phyloP scores from a whole-genome alignment of 306 rosid species.

The Lathyrus aphaca region DNA sequence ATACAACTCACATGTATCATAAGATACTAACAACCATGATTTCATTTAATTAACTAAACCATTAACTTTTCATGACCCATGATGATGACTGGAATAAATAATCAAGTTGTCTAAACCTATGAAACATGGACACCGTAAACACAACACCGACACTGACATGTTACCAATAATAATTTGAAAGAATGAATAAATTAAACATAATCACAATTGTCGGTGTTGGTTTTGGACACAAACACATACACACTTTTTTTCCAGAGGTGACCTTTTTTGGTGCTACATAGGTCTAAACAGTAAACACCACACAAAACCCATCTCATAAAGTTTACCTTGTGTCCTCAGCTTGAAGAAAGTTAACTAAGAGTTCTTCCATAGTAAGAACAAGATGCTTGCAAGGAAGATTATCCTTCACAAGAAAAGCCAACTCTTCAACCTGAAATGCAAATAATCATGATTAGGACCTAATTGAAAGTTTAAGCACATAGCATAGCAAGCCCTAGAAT shows the following conservation, averaged over 20 bases:
- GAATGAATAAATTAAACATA: no score
- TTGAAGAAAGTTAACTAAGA: slow-evolving; percentile 78
- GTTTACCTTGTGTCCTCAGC: slow-evolving; percentile 72
- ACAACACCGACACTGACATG: no score
- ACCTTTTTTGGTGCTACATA: no score
- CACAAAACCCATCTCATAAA: slow-evolving; percentile 35
- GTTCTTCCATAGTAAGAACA: slow-evolving; percentile 90
- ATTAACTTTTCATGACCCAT: background rate
- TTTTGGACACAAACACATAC: no score
- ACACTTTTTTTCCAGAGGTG: no score
- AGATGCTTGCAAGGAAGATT: slow-evolving; percentile 96
- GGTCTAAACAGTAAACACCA: slow-evolving; percentile 26
- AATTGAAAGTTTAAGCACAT: slow-evolving; percentile 27
- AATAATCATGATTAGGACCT: background rate
- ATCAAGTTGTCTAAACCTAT: no score
- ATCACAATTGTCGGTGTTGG: no score
- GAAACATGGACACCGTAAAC: no score
- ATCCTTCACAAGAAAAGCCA: slow-evolving; percentile 95
- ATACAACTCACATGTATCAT: background rate
- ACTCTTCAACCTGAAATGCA: slow-evolving; percentile 84
- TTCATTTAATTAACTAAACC: slow-evolving; percentile 1
- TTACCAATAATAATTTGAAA: no score
- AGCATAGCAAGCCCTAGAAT: background rate
- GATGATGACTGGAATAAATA: no score
- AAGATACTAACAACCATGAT: background rate